Evolutionary conservation across 192 early-diverging fungal species (phyloP).

Genomic region (Coemansia sp.): DNA sequence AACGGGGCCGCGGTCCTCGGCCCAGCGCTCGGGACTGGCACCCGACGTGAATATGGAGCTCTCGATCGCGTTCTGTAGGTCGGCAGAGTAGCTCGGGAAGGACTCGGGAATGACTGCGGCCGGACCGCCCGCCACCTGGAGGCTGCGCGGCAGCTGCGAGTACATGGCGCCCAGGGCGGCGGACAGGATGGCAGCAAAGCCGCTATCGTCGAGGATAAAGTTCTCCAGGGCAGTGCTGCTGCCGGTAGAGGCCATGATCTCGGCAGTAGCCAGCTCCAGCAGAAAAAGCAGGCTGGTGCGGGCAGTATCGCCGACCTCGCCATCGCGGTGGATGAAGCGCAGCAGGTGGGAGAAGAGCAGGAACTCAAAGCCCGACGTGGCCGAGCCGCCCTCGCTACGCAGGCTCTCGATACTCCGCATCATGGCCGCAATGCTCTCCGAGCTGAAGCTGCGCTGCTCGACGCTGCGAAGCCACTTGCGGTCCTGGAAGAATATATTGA

Average conservation of each 20-base stretch:
- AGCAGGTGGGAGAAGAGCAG: constrained; percentile 84
- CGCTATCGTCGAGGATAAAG: constrained; percentile 72
- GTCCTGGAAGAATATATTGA: constrained; percentile 49
- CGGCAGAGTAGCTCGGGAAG: constrained; percentile 44
- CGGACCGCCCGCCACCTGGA: constrained; percentile 50
- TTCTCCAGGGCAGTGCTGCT: constrained; percentile 61
- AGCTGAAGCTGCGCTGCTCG: constrained; percentile 34
- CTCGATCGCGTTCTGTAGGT: constrained; percentile 42
- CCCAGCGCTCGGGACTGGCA: constrained; percentile 58
- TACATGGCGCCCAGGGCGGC: constrained; percentile 85
- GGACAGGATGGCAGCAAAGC: constrained; percentile 75
- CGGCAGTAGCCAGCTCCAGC: constrained; percentile 67
- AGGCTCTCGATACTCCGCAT: constrained; percentile 49
- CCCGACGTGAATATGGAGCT: constrained; percentile 58
- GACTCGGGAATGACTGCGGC: constrained; percentile 42
- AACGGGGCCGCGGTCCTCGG: constrained; percentile 61
- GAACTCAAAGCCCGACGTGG: constrained; percentile 61
- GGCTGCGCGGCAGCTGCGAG: constrained; percentile 78
- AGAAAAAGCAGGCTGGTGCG: constrained; percentile 79
- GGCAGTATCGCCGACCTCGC: constrained; percentile 77
- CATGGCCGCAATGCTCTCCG: constrained; percentile 34
- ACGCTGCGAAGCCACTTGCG: constrained; percentile 38
- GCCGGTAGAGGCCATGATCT: constrained; percentile 47
- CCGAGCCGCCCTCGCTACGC: constrained; percentile 9
- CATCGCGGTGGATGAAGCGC: constrained; percentile 85